These are phyloP conservation scores for Aspergillus ustus DNA, from an alignment of 2,329 filamentous ascomycete species.

Conservation along the genomic window DNA sequence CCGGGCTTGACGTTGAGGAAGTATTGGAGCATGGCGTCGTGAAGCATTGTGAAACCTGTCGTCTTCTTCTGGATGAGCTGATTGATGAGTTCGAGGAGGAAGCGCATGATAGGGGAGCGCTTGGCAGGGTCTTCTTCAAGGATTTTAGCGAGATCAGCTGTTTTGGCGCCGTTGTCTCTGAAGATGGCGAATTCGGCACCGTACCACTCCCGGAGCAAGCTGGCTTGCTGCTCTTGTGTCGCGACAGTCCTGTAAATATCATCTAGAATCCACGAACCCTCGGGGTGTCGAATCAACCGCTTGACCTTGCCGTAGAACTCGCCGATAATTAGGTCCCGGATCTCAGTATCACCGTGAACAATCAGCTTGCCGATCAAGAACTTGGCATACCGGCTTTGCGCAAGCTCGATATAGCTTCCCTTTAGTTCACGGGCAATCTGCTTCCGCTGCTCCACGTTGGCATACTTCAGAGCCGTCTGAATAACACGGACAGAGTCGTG, in stretches of 20 bases:
- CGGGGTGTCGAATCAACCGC: constrained; percentile 91
- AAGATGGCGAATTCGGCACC: constrained; percentile 89
- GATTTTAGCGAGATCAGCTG: constrained; percentile 74
- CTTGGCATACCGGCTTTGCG: constrained; percentile 96
- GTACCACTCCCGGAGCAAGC: constrained; percentile 92
- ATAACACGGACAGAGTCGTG: constrained; percentile 97
- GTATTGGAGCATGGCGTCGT: constrained; percentile 98
- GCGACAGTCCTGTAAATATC: constrained; percentile 92
- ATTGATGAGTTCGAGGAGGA: constrained; percentile 85
- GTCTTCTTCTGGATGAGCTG: constrained; percentile 93
- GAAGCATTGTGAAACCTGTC: constrained; percentile 95
- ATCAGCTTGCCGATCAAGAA: constrained; percentile 95
- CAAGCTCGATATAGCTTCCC: constrained; percentile 80
- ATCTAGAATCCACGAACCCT: constrained; percentile 96
- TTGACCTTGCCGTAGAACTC: constrained; percentile 95
- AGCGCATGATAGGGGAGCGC: constrained; percentile 82
- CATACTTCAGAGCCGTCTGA: constrained; percentile 96
- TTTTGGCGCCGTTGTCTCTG: constrained; percentile 59
- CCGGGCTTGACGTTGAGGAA: constrained; percentile 79
- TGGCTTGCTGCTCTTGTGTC: constrained; percentile 81
- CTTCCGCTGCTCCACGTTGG: constrained; percentile 79
- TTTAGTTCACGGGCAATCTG: constrained; percentile 85
- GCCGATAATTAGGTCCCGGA: constrained; percentile 84
- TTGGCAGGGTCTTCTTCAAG: constrained; percentile 81
- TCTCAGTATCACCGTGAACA: constrained; percentile 85